These are phyloP conservation scores for Cercospora beticola DNA, from an alignment of 2,329 filamentous ascomycete genomes.

Conservation along the genomic window DNA sequence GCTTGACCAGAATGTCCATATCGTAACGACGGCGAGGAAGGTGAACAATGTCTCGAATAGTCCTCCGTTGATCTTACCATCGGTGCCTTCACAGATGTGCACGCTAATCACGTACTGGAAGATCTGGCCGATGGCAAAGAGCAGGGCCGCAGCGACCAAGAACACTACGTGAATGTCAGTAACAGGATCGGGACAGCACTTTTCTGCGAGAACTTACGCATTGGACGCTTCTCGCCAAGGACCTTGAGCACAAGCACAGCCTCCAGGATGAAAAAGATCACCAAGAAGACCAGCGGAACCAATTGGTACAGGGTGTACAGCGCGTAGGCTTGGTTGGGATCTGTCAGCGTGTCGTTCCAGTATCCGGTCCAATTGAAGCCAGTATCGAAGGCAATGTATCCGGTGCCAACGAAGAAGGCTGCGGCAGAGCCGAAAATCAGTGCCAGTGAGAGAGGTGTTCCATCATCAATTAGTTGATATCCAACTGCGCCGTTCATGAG, in stretches of 20 bases:
- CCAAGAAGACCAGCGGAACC: slow-evolving; percentile 82
- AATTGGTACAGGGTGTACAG: slow-evolving; percentile 95
- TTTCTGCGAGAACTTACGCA: slow-evolving; percentile 57
- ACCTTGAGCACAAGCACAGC: slow-evolving; percentile 78
- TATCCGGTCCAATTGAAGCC: slow-evolving; percentile 80
- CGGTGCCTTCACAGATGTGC: slow-evolving; percentile 81
- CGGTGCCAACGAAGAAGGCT: slow-evolving; percentile 80
- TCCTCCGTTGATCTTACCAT: slow-evolving; percentile 85
- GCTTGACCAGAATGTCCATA: slow-evolving; percentile 98
- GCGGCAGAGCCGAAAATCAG: slow-evolving; percentile 70
- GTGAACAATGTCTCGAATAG: slow-evolving; percentile 94
- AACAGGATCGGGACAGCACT: background rate
- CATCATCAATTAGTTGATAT: slow-evolving; percentile 91
- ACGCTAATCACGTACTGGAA: slow-evolving; percentile 95
- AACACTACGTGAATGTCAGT: slow-evolving; percentile 58
- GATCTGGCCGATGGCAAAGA: slow-evolving; percentile 90
- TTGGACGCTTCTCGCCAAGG: slow-evolving; percentile 84
- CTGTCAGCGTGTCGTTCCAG: slow-evolving; percentile 59
- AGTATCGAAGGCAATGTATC: slow-evolving; percentile 93
- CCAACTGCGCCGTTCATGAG: slow-evolving; percentile 62
- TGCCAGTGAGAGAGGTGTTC: slow-evolving; percentile 77
- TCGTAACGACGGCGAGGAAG: slow-evolving; percentile 72
- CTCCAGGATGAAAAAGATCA: slow-evolving; percentile 82
- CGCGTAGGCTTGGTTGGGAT: slow-evolving; percentile 67
- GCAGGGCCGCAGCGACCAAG: slow-evolving; percentile 67